phyloP scores from a whole-genome alignment of 2,329 filamentous ascomycete species.

The Bipolaris cookei region DNA sequence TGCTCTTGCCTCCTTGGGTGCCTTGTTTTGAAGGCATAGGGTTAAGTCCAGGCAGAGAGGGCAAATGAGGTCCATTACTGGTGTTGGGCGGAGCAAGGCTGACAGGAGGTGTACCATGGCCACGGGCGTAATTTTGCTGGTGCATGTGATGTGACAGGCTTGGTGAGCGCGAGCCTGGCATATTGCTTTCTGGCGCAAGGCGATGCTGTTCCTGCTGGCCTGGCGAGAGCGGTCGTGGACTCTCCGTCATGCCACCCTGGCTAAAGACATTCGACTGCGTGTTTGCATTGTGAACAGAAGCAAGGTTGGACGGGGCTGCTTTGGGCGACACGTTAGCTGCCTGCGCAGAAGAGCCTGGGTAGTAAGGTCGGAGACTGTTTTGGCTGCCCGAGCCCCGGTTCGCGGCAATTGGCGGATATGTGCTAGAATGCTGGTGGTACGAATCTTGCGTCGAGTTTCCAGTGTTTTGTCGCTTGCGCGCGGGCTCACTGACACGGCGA shows the following conservation, averaged over 20 bases:
- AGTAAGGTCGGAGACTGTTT: slow-evolving; percentile 44
- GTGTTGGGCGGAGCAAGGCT: slow-evolving; percentile 50
- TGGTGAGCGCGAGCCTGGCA: slow-evolving; percentile 67
- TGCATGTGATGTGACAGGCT: slow-evolving; percentile 69
- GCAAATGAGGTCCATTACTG: slow-evolving; percentile 52
- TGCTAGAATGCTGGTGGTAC: slow-evolving; percentile 72
- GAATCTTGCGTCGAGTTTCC: slow-evolving; percentile 61
- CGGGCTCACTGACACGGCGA: slow-evolving; percentile 72
- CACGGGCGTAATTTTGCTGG: slow-evolving; percentile 66
- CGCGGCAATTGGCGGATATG: slow-evolving; percentile 74
- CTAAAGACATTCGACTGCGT: slow-evolving; percentile 67
- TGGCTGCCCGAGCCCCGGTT: slow-evolving; percentile 37
- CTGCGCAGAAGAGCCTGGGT: slow-evolving; percentile 46
- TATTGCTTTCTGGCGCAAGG: slow-evolving; percentile 56
- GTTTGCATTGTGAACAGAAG: slow-evolving; percentile 45
- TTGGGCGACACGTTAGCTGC: slow-evolving; percentile 50
- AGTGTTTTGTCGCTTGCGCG: slow-evolving; percentile 71
- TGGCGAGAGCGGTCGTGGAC: slow-evolving; percentile 83
- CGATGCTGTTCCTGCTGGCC: slow-evolving; percentile 60
- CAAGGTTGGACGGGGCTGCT: slow-evolving; percentile 46
- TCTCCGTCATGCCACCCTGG: slow-evolving; percentile 78
- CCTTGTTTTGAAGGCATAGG: slow-evolving; percentile 43
- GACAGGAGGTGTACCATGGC: slow-evolving; percentile 62
- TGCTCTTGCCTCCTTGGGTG: slow-evolving; percentile 41
- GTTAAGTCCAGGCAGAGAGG: slow-evolving; percentile 52